phyloP scores from a whole-genome alignment of 805 yeast species.

The Metschnikowia reukaufii region DNA sequence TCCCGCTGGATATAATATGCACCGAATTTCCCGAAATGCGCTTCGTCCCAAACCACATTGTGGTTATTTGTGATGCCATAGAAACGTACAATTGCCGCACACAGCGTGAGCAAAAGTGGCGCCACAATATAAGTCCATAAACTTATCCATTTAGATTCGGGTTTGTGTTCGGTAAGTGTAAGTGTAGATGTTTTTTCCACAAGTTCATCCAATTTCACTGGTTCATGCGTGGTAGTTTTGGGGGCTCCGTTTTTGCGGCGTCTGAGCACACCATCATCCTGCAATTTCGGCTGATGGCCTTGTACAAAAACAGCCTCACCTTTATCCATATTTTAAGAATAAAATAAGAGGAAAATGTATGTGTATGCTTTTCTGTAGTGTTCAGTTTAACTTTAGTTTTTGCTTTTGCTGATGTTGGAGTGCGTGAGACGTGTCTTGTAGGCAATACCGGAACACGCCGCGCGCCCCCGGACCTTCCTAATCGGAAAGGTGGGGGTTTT shows the following conservation, averaged over 20 bases:
- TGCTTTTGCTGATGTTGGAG: too few relatives aligned
- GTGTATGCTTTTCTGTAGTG: too few relatives aligned
- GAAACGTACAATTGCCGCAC: constrained; percentile 45
- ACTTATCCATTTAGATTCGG: not conserved
- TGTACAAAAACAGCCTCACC: constrained; percentile 6
- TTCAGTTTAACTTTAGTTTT: too few relatives aligned
- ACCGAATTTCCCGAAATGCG: constrained; percentile 96
- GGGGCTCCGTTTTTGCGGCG: not conserved
- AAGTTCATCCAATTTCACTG: constrained; percentile 16
- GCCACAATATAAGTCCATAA: constrained; percentile 9
- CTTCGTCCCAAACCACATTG: constrained; percentile 95
- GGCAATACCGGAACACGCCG: too few relatives aligned
- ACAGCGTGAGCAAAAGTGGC: constrained; percentile 16
- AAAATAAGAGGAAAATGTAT: too few relatives aligned
- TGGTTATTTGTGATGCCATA: constrained; percentile 58
- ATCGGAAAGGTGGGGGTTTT: too few relatives aligned
- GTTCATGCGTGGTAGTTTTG: not conserved
- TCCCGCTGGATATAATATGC: constrained; percentile 84
- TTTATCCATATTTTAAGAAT: constrained; percentile 1
- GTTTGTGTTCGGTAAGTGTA: constrained; percentile 11
- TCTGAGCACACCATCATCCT: not conserved
- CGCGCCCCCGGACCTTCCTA: too few relatives aligned
- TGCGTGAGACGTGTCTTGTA: too few relatives aligned
- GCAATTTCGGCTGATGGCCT: too few relatives aligned
- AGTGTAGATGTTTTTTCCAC: constrained; percentile 19